Percentiles rank a stretch among this genome's conserved stretches.
These are phyloP conservation scores for Acarospora socialis DNA, from an alignment of 2,329 filamentous ascomycete genomes.

Conservation along the genomic window DNA sequence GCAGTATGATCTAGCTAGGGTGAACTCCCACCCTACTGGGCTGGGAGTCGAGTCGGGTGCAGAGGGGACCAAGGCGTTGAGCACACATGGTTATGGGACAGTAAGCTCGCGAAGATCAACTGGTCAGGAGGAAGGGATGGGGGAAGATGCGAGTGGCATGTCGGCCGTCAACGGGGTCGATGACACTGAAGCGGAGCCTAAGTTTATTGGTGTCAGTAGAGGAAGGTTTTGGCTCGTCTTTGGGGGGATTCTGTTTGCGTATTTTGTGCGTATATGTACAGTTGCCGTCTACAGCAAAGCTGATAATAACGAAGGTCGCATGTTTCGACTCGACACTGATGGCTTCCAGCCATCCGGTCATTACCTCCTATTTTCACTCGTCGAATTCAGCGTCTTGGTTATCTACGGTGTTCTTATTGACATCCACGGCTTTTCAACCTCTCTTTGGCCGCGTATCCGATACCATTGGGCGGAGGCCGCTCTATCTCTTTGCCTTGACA, in stretches of 20 bases:
- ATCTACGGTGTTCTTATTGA: slow-evolving; percentile 64
- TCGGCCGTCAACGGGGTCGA: too few species aligned
- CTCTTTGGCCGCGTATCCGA: slow-evolving; percentile 62
- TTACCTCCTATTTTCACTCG: slow-evolving; percentile 64
- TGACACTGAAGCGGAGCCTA: too few species aligned
- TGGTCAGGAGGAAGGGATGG: too few species aligned
- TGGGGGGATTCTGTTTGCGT: neutral
- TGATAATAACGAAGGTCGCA: slow-evolving; percentile 22
- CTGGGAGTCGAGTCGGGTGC: too few species aligned
- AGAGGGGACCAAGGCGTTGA: too few species aligned
- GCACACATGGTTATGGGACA: too few species aligned
- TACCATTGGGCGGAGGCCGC: slow-evolving; percentile 52
- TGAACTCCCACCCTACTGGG: too few species aligned
- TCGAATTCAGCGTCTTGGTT: slow-evolving; percentile 73
- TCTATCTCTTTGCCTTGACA: slow-evolving; percentile 48
- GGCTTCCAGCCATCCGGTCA: slow-evolving; percentile 67
- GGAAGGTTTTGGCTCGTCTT: neutral
- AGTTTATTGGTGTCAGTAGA: neutral
- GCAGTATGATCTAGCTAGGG: too few species aligned
- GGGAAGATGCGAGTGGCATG: too few species aligned
- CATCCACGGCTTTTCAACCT: slow-evolving; percentile 62
- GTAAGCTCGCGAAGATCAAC: too few species aligned
- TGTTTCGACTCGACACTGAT: slow-evolving; percentile 69
- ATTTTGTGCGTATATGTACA: neutral
- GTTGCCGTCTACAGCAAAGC: too few species aligned